phyloP scores from a whole-genome alignment of 768 basidiomycete genomes.

The Mycena maculata region DNA sequence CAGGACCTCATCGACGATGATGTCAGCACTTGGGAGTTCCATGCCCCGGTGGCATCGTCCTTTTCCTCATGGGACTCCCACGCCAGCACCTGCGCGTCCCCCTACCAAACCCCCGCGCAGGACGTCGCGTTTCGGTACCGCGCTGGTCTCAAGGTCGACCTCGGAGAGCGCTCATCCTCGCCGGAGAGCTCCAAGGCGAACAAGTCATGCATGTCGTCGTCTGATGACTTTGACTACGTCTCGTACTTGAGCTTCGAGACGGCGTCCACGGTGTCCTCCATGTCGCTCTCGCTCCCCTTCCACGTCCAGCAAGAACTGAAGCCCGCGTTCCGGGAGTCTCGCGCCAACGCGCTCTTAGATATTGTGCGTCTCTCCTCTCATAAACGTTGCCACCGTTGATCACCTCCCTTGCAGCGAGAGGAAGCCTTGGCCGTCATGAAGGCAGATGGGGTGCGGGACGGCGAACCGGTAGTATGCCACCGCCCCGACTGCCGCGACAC shows the following conservation, averaged over 20 bases:
- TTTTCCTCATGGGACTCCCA: slow-evolving; percentile 39
- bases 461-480: slow-evolving; percentile 26
- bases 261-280: slow-evolving; percentile 21
- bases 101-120: slow-evolving; percentile 52
- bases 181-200: not conserved
- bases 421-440: slow-evolving; percentile 51
- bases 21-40: slow-evolving; percentile 52
- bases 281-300: slow-evolving; percentile 29
- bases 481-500: slow-evolving; percentile 46
- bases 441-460: slow-evolving; percentile 40
- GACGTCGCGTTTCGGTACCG: slow-evolving; percentile 52
- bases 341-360: slow-evolving; percentile 48
- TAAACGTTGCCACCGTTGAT: not conserved
- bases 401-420: slow-evolving; percentile 41
- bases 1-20: slow-evolving; percentile 40
- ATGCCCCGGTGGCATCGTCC: slow-evolving; percentile 40
- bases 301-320: slow-evolving; percentile 38
- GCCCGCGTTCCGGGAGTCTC: slow-evolving; percentile 49
- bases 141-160: slow-evolving; percentile 45
- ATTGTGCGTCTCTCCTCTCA: slow-evolving; percentile 48
- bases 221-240: slow-evolving; percentile 15
- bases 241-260: slow-evolving; percentile 13
- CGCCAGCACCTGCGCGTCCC: slow-evolving; percentile 38
- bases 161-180: slow-evolving; percentile 19
- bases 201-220: not conserved